These are phyloP conservation scores for Penicillium atrosanguineum DNA, from an alignment of 495 filamentous ascomycete species.

Conservation along the genomic window DNA sequence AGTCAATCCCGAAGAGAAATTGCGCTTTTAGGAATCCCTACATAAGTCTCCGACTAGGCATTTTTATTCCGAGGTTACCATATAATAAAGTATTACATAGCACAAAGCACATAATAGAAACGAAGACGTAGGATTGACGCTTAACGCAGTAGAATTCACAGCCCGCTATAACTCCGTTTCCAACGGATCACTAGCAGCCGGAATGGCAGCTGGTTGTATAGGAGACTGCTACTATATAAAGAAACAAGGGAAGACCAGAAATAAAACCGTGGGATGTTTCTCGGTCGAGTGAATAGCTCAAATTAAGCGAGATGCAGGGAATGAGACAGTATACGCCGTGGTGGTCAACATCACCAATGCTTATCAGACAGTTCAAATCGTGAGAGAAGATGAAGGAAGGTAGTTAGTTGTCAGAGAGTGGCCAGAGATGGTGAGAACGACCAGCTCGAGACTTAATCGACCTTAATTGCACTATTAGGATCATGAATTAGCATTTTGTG, in stretches of 20 bases:
- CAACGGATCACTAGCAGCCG: slow-evolving; percentile 5
- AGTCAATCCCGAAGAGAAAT: no score
- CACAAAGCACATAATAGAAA: background rate
- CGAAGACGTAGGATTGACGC: slow-evolving; percentile 1
- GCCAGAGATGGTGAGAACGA: background rate
- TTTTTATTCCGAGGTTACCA: background rate
- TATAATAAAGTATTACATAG: background rate
- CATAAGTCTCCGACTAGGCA: background rate
- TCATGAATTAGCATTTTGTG: background rate
- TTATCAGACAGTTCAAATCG: slow-evolving; percentile 21
- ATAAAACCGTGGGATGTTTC: background rate
- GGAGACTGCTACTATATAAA: background rate
- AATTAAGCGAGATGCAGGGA: slow-evolving; percentile 13
- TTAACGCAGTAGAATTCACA: slow-evolving; percentile 1
- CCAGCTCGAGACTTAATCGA: slow-evolving; percentile 26
- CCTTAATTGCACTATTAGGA: slow-evolving; percentile 36
- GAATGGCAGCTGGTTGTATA: background rate
- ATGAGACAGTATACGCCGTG: slow-evolving; percentile 24
- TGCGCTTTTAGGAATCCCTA: background rate
- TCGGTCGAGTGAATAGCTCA: background rate
- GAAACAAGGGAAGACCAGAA: background rate
- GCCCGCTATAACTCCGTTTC: background rate
- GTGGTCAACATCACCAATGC: slow-evolving; percentile 24
- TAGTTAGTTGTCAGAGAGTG: slow-evolving; percentile 13
- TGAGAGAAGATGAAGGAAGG: slow-evolving; percentile 8